Evolutionary conservation across 225 moss, liverwort and hornwort species (phyloP).

Genomic region (Thuidium tamariscinum): DNA sequence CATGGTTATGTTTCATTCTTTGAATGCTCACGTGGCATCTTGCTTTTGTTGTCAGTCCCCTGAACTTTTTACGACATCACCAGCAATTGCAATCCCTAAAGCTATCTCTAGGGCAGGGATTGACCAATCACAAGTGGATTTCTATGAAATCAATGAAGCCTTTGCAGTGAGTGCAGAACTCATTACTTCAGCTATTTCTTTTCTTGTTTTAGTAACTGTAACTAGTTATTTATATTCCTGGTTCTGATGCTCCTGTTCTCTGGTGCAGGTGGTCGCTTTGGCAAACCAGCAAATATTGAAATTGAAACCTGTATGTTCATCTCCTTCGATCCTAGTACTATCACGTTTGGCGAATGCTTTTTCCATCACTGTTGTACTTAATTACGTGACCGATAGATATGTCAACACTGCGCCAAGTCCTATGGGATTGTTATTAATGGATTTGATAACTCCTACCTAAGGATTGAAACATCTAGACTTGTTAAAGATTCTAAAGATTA

Average conservation of each 20-base stretch:
- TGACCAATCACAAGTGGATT: slow-evolving; percentile 79
- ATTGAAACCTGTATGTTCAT: slow-evolving; percentile 39
- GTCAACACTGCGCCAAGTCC: not conserved
- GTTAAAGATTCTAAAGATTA: not conserved
- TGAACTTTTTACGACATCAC: slow-evolving; percentile 88
- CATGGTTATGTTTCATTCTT: not conserved
- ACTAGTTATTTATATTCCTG: not conserved
- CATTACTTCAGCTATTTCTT: not conserved
- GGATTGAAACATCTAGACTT: not conserved
- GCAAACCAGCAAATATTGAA: slow-evolving; percentile 79
- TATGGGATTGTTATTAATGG: not conserved
- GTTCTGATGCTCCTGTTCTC: not conserved
- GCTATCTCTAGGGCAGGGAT: slow-evolving; percentile 83
- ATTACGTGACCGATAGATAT: not conserved
- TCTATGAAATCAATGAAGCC: slow-evolving; percentile 91
- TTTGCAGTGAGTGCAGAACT: slow-evolving; percentile 62
- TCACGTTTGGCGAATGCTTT: not conserved
- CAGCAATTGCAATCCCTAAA: slow-evolving; percentile 89
- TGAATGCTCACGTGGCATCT: not conserved
- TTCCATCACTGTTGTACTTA: not conserved
- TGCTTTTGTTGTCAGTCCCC: slow-evolving; percentile 46
- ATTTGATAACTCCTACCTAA: not conserved
- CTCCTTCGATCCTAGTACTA: not conserved
- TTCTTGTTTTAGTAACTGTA: not conserved
- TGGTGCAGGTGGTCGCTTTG: slow-evolving; percentile 65